Evolutionary conservation across 495 filamentous ascomycete species (phyloP), one percentile per base, ranked within the genome.

Genomic region (Cryomyces antarcticus): DNA sequence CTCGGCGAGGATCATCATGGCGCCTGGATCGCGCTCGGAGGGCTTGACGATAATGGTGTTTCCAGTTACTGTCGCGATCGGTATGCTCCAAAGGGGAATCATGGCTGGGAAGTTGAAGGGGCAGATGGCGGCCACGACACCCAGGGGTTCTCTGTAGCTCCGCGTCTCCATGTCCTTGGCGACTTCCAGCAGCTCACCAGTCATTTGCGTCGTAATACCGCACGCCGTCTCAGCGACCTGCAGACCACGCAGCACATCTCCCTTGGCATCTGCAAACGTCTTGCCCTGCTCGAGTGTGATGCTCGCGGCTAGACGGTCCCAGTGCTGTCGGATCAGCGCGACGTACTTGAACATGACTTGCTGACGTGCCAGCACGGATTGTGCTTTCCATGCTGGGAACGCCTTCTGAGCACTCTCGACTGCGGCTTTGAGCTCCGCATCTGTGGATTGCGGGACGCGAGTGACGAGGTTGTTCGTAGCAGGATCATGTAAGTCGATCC

Each of bases 101-200:
- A 99, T 99, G 49, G 89, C 89, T 36, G 89, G 89, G 67, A 99
- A 99, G 67, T 97, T 99, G 60, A 99, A 99, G 13, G 89, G 89
- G 66, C 92, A 99, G 49, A 99, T 99, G 39, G 92, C 83, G 28
- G 89, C 89, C 39, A 93, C 84, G 38, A 99, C 79, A 44, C 89
- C 89, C 53, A 99, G 61, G 38, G 89, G 89, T 66, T 99, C 89
- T 40, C 73, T 71, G 57, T 96, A 96, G 48, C 73, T 82, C 48
- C 89, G 65, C 6, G 89, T 99, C 68, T 99, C 89, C 89, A 99
- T 99, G 59, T 99, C 89, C 70, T 92, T 94, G 39, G 88, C 78
- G 6, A 99, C 89, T 65, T 99, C 92, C 31, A 99, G 66, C 29
- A 99, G 75, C 62, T 96, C 88, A 30, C 89, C 89, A 46, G 82